These are phyloP conservation scores for Fusarium phyllophilum DNA, from an alignment of 2,329 filamentous ascomycete species.

Conservation along the genomic window DNA sequence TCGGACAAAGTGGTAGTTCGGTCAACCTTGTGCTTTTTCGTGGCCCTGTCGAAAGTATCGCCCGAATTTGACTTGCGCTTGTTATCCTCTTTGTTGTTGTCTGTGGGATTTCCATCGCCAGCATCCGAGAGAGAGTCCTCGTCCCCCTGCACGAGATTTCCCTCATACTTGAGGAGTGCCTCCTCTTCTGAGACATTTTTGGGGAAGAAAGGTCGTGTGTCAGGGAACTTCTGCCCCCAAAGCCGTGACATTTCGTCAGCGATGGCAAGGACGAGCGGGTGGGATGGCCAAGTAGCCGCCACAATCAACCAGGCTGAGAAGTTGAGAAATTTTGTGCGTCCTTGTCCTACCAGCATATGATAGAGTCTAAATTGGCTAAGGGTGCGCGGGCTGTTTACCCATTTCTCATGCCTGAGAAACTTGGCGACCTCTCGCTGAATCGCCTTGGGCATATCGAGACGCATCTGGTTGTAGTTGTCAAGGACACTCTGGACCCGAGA, in stretches of 20 bases:
- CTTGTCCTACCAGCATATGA: rapidly evolving
- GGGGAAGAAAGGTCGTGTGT: neutral
- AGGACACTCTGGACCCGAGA: neutral
- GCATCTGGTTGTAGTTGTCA: neutral
- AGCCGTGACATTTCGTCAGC: neutral
- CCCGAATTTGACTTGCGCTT: neutral
- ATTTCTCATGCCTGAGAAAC: neutral
- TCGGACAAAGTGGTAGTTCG: neutral
- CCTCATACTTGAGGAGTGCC: neutral
- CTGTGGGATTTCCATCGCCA: neutral
- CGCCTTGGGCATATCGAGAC: neutral
- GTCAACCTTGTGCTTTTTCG: neutral
- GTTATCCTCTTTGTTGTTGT: neutral
- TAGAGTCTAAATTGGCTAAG: neutral
- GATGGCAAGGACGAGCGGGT: neutral
- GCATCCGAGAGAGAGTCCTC: neutral
- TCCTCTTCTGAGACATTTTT: neutral
- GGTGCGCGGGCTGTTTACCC: neutral
- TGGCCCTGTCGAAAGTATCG: too few relatives aligned
- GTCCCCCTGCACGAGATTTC: neutral
- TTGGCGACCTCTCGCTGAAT: neutral
- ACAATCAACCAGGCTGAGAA: neutral
- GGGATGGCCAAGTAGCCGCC: neutral
- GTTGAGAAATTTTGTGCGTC: neutral
- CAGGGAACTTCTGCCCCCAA: neutral